Base-by-base conservation (phyloP, 345 rosid species). In the Psidium friedrichsthalianum region DNA sequence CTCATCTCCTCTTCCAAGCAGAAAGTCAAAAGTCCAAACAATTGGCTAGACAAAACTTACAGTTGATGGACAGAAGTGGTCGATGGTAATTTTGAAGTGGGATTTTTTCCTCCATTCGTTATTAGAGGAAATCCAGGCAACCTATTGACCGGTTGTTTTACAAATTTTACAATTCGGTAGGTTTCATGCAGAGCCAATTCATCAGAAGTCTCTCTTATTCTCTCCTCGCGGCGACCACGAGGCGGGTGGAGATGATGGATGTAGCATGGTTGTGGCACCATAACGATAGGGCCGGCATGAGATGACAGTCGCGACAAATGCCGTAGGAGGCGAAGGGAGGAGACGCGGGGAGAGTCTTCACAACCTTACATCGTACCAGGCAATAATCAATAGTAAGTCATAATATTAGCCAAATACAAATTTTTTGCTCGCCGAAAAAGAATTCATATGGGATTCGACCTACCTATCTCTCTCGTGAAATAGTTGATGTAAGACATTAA, bases 231-330 rank as follows among this genome's bases (percentile, higher is more conserved):
- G 5, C 18, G 16, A 52, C 54, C 1, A 52, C 18, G 16, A 52
- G 20, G 54, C 2, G 18, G 18, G 18, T 12, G 1, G 14, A n/a
- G 1, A n/a, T 0, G 36, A 59, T 13, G 5, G 10, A 2, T 27
- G 15, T 3, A 59, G 1, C 5, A 40, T 40, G 36, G 2, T 18
- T 57, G 13, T 13, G 36, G 2, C 1, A 2, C 36, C 5, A 13
- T 36, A 27, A 59, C 9, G 36, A 13, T 0, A 6, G 0, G 36
- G 20, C 0, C 1, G 5, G 36, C 36, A 59, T 0, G 0, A 1
- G 36, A 59, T 27, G 9, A 1, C 1, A 8, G 11, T 27, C 36
- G 2, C 5, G 29, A n/a, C 8, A 58, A 58, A 29, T 58, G 69
- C 36, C 16, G 21, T 4, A 7, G 7, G 21, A 0, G 20, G 56